Base-by-base conservation (phyloP, 2,329 filamentous ascomycete genomes). In the Magnaporthiopsis incrustans region DNA sequence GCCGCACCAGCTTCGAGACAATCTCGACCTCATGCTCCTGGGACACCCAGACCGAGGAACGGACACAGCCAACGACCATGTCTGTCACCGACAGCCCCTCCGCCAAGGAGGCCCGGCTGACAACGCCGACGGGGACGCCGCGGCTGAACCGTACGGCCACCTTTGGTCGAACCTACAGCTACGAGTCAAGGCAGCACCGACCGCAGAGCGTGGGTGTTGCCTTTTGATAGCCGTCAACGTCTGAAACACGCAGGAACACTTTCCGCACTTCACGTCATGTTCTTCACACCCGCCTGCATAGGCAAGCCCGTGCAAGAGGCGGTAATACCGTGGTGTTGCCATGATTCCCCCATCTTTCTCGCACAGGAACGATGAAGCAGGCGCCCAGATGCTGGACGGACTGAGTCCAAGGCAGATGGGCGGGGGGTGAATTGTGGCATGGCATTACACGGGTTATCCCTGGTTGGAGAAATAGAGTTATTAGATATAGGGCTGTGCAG, bases 21-120 rank as follows among this genome's bases (percentile, higher is more conserved):
- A 70, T 76, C 60, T 78, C 78, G 59, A 81, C 73, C 65, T 7
- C 79, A 63, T 82, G 80, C 62, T 82, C 82, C 6, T 83, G 82
- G 76, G 79, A 78, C 64, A 80, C 75, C 59, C 77, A 77, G 22
- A 53, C 44, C 6, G 77, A 79, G 18, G 78, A 75, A 5, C 62
- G 26, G 27, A 50, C 60, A 11, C 50, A 61, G 59, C 77, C 78
- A n/a, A 82, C 80, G 2, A 80, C 76, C 15, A 80, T 79, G 72
- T 83, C 81, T 26, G 4, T 78, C 80, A 10, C 60, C 33, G 35
- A 50, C 60, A 53, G 44, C 44, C 44, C 44, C n/a, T 14, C 57
- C 35, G 70, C 74, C 44, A 74, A 73, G 44, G 44, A 53, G n/a
- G n/a, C 22, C 8, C 22, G 22, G 44, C 22, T 53, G 44, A 10